These are phyloP conservation scores for Lycium barbarum DNA, from an alignment of 257 asterid species.

Conservation along the genomic window DNA sequence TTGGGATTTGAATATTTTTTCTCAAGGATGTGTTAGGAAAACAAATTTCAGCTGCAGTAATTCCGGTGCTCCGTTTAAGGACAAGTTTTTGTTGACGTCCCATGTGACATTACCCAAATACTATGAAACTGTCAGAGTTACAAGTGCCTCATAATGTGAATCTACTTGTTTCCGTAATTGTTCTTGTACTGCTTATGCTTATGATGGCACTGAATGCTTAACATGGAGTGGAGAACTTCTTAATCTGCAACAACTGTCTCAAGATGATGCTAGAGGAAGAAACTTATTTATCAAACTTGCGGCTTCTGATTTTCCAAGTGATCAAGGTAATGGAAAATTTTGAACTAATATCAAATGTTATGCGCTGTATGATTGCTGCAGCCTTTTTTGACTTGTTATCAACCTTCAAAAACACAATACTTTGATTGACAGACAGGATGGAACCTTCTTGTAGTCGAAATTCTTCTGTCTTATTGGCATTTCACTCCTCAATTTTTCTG, in stretches of 20 bases:
- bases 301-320: conserved; percentile 2
- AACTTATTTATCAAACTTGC: not conserved
- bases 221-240: not conserved
- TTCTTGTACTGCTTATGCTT: not conserved
- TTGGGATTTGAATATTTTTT: conserved; percentile 3
- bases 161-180: not conserved
- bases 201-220: not conserved
- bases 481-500: too few species aligned
- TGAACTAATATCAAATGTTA: not conserved
- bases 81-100: not conserved
- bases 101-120: not conserved
- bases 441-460: not conserved
- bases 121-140: not conserved
- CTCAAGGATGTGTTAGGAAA: not conserved
- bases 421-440: not conserved
- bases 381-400: not conserved
- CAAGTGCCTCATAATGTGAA: not conserved
- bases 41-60: not conserved
- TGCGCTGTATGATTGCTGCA: not conserved
- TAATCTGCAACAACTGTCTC: not conserved
- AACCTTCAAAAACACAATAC: not conserved
- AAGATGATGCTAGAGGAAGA: not conserved
- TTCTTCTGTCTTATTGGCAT: too few species aligned
- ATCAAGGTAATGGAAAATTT: not conserved
- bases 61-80: not conserved